Base-by-base conservation (phyloP, 495 filamentous ascomycete species). In the Zalerion maritima region DNA sequence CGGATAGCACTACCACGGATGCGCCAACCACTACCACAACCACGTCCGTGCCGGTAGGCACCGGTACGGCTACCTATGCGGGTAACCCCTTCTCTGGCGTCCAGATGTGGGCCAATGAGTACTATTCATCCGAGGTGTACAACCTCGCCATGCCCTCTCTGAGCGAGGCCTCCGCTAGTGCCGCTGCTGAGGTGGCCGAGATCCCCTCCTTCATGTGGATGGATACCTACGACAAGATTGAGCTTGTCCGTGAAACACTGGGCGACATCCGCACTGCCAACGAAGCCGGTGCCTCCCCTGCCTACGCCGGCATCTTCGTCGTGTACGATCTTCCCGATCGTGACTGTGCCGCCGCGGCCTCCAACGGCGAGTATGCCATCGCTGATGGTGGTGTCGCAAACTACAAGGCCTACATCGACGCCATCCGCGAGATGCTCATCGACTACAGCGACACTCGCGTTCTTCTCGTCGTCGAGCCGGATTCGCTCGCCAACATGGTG, bases 261-360 rank as follows among this genome's bases (percentile, higher is more conserved):
- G 46, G 41, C 2, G 56, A 69, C 14, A 71, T 71, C 35, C 43
- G 58, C 11, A 30, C 50, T 6, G 45, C 60, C 26, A 69, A 71
- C 32, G 47, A 42, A n/a, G 57, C 45, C 6, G 64, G 67, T 26
- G 64, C 57, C 1, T 24, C 6, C 10, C 26, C 35, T 15, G 33
- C 35, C 15, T 37, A 45, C 13, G 42, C 38, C 17, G 42, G 38
- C 8, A 36, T 42, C 6, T 39, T 68, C 31, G 72, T 77, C 23
- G 67, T 75, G 20, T 77, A 77, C 41, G 69, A 77, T 46, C 43
- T 77, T 12, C 72, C 71, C 12, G 69, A 73, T 31, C 68, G 72
- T 43, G 72, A 77, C 45, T 77, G 72, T 37, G 60, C 71, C 5
- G 72, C 72, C 6, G 46, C 61, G 27, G 70, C 71, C 4, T 74